Evolutionary conservation across 148 eudicot genomes (phyloP).

Genomic region (Dianthus caryophyllus): DNA sequence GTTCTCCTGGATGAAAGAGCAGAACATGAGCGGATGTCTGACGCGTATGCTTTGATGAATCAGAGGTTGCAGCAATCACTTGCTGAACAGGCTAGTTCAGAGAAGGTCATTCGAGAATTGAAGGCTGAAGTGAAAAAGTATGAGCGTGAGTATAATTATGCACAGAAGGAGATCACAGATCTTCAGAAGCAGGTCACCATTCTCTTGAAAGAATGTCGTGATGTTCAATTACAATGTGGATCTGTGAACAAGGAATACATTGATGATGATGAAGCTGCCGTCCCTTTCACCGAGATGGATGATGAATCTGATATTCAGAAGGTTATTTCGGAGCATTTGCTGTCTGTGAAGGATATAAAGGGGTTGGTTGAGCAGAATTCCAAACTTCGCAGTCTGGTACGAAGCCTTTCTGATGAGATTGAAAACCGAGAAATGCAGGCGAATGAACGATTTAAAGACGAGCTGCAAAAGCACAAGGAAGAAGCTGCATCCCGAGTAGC

Average conservation of each 20-base stretch:
- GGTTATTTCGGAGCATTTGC: slow-evolving; percentile 63
- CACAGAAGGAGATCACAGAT: slow-evolving; percentile 71
- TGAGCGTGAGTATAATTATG: slow-evolving; percentile 63
- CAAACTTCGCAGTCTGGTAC: slow-evolving; percentile 78
- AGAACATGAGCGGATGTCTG: slow-evolving; percentile 83
- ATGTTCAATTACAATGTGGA: slow-evolving; percentile 88
- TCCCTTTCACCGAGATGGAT: slow-evolving; percentile 28
- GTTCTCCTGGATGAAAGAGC: slow-evolving; percentile 84
- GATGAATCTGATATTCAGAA: slow-evolving; percentile 47
- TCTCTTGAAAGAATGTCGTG: slow-evolving; percentile 90
- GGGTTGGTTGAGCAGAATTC: slow-evolving; percentile 97
- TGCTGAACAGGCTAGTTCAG: slow-evolving; percentile 50
- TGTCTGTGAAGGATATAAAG: slow-evolving; percentile 77
- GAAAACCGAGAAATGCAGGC: slow-evolving; percentile 53
- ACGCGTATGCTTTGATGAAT: slow-evolving; percentile 64
- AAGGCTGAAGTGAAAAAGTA: slow-evolving; percentile 76
- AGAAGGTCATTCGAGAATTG: slow-evolving; percentile 58
- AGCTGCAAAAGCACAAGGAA: slow-evolving; percentile 57
- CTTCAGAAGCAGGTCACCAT: slow-evolving; percentile 87
- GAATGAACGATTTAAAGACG: slow-evolving; percentile 62
- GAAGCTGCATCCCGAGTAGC: slow-evolving; percentile 71
- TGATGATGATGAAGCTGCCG: slow-evolving; percentile 28
- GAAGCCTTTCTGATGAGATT: slow-evolving; percentile 75
- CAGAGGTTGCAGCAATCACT: slow-evolving; percentile 74
- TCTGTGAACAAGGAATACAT: slow-evolving; percentile 32